A percentile compares a stretch with the other conserved stretches of the same genome.
Evolutionary conservation across 176 grass and related monocot genomes (phyloP).

Genomic region (Hsuehochloa calcarea): DNA sequence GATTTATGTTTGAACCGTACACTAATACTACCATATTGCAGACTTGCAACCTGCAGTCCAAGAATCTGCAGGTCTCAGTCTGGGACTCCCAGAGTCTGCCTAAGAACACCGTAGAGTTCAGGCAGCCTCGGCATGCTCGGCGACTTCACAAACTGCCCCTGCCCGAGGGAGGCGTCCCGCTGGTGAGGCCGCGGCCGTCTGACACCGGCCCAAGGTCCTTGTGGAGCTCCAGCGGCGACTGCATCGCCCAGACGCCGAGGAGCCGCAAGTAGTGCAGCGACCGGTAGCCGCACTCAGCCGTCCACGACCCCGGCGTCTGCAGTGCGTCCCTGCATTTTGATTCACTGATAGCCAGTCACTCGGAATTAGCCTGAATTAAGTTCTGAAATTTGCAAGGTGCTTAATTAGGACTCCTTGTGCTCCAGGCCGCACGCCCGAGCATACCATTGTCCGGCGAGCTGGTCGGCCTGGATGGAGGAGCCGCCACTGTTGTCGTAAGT

Average conservation of each 20-base stretch:
- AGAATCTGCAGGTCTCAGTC: not conserved
- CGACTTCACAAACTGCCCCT: slow-evolving; percentile 54
- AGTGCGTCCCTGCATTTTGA: slow-evolving; percentile 52
- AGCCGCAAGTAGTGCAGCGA: slow-evolving; percentile 87
- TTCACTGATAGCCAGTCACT: not conserved
- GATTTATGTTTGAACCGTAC: not conserved
- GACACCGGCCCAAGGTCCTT: not conserved
- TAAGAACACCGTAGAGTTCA: slow-evolving; percentile 54
- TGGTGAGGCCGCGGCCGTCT: not conserved
- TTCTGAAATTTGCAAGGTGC: no score
- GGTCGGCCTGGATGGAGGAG: slow-evolving; percentile 73
- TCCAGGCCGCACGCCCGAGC: slow-evolving; percentile 53
- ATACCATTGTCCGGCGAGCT: slow-evolving; percentile 87
- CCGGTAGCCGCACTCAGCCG: slow-evolving; percentile 54
- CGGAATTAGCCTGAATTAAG: not conserved
- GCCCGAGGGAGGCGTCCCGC: slow-evolving; percentile 25
- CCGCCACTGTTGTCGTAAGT: slow-evolving; percentile 78
- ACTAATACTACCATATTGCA: no score
- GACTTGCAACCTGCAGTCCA: not conserved
- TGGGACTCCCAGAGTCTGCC: slow-evolving; percentile 22
- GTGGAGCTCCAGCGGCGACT: slow-evolving; percentile 72
- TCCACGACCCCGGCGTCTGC: slow-evolving; percentile 92
- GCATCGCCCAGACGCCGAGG: slow-evolving; percentile 80
- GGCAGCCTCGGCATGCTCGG: slow-evolving; percentile 67
- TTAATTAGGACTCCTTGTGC: no score